Percentiles rank a stretch among this genome's conserved stretches.
Conservation (phyloP, 495 filamentous ascomycete species). For the Annulohypoxylon maeteangense region DNA sequence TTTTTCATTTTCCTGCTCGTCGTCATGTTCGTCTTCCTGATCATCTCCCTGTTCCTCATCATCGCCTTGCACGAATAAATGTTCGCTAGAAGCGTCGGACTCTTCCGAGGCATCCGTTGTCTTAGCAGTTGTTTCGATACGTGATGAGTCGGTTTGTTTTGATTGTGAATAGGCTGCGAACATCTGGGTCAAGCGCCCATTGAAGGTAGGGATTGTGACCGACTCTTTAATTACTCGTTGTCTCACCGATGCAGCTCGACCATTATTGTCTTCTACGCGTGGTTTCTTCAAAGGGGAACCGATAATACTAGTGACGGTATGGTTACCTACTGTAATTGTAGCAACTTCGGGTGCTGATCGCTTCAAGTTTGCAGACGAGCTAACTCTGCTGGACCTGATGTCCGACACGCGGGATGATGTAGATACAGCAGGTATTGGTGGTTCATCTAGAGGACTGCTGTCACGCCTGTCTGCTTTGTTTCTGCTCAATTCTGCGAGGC, state of each 20-base stretch:
- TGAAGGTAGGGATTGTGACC: conserved; percentile 63
- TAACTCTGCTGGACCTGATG: conserved; percentile 24
- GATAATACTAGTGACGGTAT: conserved; percentile 70
- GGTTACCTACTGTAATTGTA: conserved; percentile 88
- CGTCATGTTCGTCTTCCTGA: conserved; percentile 27
- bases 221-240: conserved; percentile 33
- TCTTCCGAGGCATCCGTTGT: conserved; percentile 42
- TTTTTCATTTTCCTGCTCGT: conserved; percentile 38
- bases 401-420: conserved; percentile 53
- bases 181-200: conserved; percentile 70
- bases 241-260: conserved; percentile 19
- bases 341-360: conserved; percentile 75
- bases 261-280: conserved; percentile 38
- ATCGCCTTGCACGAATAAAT: conserved; percentile 50
- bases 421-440: conserved; percentile 49
- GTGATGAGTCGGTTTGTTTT: conserved; percentile 36
- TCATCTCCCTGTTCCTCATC: conserved; percentile 45
- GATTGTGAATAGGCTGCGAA: conserved; percentile 77
- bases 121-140: conserved; percentile 34
- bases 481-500: conserved; percentile 35
- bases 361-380: conserved; percentile 55
- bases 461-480: background rate
- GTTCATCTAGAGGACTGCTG: conserved; percentile 32
- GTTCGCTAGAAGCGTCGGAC: conserved; percentile 47
- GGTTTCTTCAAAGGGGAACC: conserved; percentile 57